Evolutionary conservation across 2,329 filamentous ascomycete species (phyloP).

Genomic region (Ophiostoma montium): DNA sequence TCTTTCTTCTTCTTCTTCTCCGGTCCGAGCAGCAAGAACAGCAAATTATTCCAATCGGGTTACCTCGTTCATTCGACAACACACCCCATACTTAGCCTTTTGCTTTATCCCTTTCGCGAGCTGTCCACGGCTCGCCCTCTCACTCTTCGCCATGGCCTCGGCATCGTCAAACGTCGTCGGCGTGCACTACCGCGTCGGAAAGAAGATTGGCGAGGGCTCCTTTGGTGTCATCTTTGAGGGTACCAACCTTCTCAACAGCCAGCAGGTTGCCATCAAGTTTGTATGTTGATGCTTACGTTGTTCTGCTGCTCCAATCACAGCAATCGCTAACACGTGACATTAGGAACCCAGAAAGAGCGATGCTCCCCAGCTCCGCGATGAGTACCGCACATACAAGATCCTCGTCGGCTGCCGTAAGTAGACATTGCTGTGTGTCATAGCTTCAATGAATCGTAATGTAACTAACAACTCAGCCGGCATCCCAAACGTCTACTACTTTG

Average conservation of each 20-base stretch:
- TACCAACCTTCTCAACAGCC: constrained; percentile 96
- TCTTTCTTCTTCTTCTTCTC: not conserved
- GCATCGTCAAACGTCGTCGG: constrained; percentile 94
- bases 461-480: constrained; percentile 58
- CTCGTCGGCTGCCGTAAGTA: constrained; percentile 95
- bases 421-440: not conserved
- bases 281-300: constrained; percentile 37
- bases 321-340: not conserved
- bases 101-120: not conserved
- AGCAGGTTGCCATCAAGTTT: constrained; percentile 99
- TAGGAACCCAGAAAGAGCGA: constrained; percentile 98
- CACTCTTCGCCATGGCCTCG: constrained; percentile 51
- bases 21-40: not conserved
- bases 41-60: not conserved
- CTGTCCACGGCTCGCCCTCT: not conserved
- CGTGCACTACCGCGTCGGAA: constrained; percentile 95
- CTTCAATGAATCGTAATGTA: not conserved
- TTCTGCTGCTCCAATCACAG: not conserved
- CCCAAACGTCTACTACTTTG: constrained; percentile 99
- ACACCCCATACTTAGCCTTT: not conserved
- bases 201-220: constrained; percentile 98
- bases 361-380: constrained; percentile 91
- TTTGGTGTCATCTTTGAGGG: constrained; percentile 99
- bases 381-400: constrained; percentile 99
- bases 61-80: not conserved